Evolutionary conservation across 1,139 yeast genomes (phyloP), one percentile per base, ranked within the genome.

Genomic region (Starmera stellimalicola): DNA sequence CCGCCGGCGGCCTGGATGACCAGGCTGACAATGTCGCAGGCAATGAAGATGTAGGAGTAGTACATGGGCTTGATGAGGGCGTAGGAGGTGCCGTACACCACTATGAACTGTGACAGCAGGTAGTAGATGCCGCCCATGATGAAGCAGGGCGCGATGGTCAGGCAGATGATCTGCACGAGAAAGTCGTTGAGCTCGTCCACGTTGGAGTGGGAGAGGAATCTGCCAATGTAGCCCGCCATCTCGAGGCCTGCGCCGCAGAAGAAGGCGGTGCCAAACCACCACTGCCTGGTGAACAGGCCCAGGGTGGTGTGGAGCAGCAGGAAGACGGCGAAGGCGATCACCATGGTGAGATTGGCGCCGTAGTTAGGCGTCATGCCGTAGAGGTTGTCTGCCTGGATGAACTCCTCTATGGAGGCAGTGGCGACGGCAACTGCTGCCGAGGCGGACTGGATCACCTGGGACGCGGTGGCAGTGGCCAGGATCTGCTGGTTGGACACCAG

Each of bases 71-170:
- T 71, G 38, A 87, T 55, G 0, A 70, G 50, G 1, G 93, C 74
- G 47, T 62, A 77, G 28, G 65, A 55, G 33, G 72, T 62, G 6
- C 94, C 94, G 53, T 74, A 81, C 7, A 83, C 62, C 34, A 80
- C 73, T 30, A 81, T 73, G 41, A 81, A 47, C 54, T 83, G 85
- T 5, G 87, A 93, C 47, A 85, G 65, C 33, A 79, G 59, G 48
- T 73, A 82, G 57, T 87, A 87, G 7, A 87, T 65, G 5, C 94
- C 95, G 4, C 82, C 96, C 87, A 84, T 82, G 35, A 83, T 66
- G 54, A 88, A 85, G 6, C 91, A 91, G 0, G 96, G 96, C 0
- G 87, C 91, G 34, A 87, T 60, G 0, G 94, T 84, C 40, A 85
- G 62, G 38, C 80, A 62, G 33, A 78, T 70, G 42, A 77, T 72